Evolutionary conservation across 139 green algal genomes (phyloP).

Genomic region (Closterium sp.): DNA sequence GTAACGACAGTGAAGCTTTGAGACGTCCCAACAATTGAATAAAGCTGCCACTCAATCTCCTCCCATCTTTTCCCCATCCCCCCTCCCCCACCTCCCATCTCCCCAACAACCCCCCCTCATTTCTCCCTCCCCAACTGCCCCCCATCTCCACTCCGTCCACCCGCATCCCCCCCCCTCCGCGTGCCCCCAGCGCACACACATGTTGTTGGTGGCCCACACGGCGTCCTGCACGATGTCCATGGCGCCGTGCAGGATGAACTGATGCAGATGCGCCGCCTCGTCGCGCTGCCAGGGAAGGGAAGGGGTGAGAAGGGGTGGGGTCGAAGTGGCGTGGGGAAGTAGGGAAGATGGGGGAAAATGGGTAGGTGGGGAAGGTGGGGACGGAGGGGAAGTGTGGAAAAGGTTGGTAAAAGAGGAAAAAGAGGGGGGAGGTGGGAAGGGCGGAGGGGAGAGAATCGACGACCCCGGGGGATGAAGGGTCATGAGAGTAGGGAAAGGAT

Average conservation of each 20-base stretch:
- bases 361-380: not conserved
- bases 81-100: not conserved
- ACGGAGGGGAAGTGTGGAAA: not conserved
- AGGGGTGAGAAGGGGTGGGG: not conserved
- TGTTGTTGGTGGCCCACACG: constrained; percentile 71
- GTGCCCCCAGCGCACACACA: not conserved
- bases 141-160: not conserved
- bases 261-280: constrained; percentile 89
- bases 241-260: constrained; percentile 94
- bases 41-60: no score
- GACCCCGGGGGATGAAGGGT: no score
- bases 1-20: no score
- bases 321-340: no score
- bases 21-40: no score
- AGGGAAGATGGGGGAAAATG: not conserved
- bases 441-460: not conserved
- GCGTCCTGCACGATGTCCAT: constrained; percentile 91
- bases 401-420: not conserved
- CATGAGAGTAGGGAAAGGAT: not conserved
- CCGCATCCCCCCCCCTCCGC: no score
- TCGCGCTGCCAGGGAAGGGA: constrained; percentile 38
- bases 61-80: no score
- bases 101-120: not conserved
- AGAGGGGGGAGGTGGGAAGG: not conserved
- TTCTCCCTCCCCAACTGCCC: not conserved